Evolutionary conservation across 1,284 basidiomycete genomes (phyloP).

Genomic region (Marasmius sp.): DNA sequence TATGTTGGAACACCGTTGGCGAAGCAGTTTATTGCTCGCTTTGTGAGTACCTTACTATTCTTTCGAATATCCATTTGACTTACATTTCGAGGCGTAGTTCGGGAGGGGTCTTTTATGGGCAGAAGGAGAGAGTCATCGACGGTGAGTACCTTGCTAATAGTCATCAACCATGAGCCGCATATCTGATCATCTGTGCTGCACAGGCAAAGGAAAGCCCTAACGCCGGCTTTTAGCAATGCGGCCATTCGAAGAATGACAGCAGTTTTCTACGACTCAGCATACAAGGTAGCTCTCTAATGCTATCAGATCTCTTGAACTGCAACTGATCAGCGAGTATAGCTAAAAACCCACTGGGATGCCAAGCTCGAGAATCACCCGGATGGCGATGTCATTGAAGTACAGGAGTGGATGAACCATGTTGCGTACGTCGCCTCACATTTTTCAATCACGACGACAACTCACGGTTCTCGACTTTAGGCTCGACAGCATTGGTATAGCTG

Average conservation of each 20-base stretch:
- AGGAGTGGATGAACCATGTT: slow-evolving; percentile 53
- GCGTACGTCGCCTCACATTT: slow-evolving; percentile 33
- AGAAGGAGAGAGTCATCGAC: slow-evolving; percentile 51
- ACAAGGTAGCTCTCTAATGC: slow-evolving; percentile 40
- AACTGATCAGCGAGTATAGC: slow-evolving; percentile 25
- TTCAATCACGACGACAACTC: not conserved
- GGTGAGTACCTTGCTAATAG: not conserved
- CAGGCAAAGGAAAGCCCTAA: slow-evolving; percentile 42
- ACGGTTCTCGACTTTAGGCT: slow-evolving; percentile 33
- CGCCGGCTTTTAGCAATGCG: slow-evolving; percentile 40
- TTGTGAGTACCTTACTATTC: slow-evolving; percentile 31
- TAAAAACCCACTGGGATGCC: slow-evolving; percentile 51
- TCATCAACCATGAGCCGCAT: not conserved
- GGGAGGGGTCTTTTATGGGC: slow-evolving; percentile 51
- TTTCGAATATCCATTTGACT: not conserved
- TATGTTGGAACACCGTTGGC: slow-evolving; percentile 41
- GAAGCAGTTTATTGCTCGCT: slow-evolving; percentile 38
- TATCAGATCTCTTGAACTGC: not conserved
- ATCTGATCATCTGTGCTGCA: not conserved
- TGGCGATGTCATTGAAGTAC: slow-evolving; percentile 50
- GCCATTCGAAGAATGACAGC: slow-evolving; percentile 35
- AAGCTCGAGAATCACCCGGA: slow-evolving; percentile 34
- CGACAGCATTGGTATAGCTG: slow-evolving; percentile 59
- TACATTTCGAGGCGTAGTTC: slow-evolving; percentile 32
- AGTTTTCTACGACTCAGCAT: slow-evolving; percentile 42